phyloP scores from a whole-genome alignment of 2,329 filamentous ascomycete genomes.

The Cladosporium sp. region DNA sequence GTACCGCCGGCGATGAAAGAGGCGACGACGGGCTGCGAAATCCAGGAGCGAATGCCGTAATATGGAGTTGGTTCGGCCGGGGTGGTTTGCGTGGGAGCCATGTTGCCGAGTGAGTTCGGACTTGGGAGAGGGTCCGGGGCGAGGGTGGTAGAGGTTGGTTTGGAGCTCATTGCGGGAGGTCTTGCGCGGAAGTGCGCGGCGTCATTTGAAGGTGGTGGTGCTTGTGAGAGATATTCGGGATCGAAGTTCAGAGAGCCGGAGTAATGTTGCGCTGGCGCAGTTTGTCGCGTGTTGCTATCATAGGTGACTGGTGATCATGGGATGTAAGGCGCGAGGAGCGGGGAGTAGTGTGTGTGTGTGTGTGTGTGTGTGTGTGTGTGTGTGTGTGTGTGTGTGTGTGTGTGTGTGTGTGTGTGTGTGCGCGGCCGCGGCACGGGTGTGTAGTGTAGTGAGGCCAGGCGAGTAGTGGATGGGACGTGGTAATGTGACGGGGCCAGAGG shows the following conservation, averaged over 20 bases:
- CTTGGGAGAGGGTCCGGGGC: background rate
- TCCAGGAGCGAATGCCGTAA: constrained; percentile 23
- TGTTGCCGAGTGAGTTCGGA: constrained; percentile 1
- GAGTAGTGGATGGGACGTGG: background rate
- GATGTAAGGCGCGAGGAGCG: background rate
- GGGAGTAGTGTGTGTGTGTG: background rate
- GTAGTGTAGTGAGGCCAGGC: background rate
- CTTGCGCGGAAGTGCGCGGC: background rate
- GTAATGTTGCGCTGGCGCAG: constrained; percentile 6
- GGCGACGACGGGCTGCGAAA: constrained; percentile 81
- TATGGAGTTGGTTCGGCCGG: constrained; percentile 12
- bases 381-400: too few species aligned
- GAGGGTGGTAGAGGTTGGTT: background rate
- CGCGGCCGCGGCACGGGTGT: background rate
- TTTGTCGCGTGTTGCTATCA: constrained; percentile 6
- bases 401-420: too few species aligned
- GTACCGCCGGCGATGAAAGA: constrained; percentile 93
- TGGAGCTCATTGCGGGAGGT: background rate
- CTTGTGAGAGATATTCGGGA: background rate
- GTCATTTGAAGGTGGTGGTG: constrained; percentile 8
- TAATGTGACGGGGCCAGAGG: background rate
- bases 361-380: too few species aligned
- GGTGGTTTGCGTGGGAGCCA: background rate
- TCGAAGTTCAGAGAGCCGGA: background rate
- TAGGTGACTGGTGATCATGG: background rate